Conservation (phyloP, 352 stramenopile species). For the Globisporangium recalcitrans region DNA sequence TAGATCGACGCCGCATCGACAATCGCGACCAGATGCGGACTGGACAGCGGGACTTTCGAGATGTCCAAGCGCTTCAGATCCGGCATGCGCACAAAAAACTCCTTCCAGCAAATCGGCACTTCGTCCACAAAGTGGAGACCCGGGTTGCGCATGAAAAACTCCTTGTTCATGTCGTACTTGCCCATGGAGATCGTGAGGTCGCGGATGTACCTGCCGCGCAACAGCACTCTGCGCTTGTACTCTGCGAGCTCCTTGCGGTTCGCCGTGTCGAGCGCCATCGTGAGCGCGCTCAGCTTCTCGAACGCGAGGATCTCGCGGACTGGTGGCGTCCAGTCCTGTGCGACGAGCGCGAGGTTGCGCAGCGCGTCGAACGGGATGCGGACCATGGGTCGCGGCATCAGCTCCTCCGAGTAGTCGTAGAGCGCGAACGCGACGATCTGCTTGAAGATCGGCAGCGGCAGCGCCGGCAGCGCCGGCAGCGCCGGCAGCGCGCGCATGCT, state of each 20-base stretch:
- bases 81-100: conserved; percentile 28
- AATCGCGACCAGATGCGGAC: conserved; percentile 29
- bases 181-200: conserved; percentile 29
- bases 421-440: conserved; percentile 28
- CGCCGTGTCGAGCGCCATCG: conserved; percentile 27
- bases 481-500: background rate
- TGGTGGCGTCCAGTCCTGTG: conserved; percentile 25
- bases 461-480: conserved; percentile 19
- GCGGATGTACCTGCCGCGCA: conserved; percentile 23
- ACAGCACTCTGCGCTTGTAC: conserved; percentile 15
- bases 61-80: conserved; percentile 41
- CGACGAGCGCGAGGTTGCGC: conserved; percentile 27
- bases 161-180: conserved; percentile 16
- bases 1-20: conserved; percentile 26
- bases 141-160: conserved; percentile 20
- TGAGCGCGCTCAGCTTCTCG: conserved; percentile 21
- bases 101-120: conserved; percentile 29
- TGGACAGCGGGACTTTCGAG: conserved; percentile 24
- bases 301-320: conserved; percentile 29
- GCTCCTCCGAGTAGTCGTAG: conserved; percentile 17
- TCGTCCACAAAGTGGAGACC: conserved; percentile 22
- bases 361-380: conserved; percentile 12
- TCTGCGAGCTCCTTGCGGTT: conserved; percentile 19
- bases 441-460: conserved; percentile 31
- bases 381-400: conserved; percentile 9